Percentiles rank a stretch among this genome's conserved stretches.
Conservation (phyloP, 345 rosid genomes). For the Pugionium cornutum region DNA sequence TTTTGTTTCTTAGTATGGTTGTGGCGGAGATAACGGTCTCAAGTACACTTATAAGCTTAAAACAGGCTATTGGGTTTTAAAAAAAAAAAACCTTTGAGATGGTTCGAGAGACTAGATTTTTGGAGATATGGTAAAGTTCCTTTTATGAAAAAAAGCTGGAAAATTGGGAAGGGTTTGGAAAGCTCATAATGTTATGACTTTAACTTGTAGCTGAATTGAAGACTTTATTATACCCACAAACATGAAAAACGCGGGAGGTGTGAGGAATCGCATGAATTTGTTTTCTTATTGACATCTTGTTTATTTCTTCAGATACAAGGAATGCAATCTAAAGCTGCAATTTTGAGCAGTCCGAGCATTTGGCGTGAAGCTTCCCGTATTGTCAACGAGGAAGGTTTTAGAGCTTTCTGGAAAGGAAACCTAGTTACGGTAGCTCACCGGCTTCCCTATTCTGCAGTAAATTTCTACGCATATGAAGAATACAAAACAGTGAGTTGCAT, state of each 20-base stretch:
- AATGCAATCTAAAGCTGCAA: slow-evolving; percentile 74
- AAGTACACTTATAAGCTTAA: not conserved
- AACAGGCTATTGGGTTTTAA: slow-evolving; percentile 5
- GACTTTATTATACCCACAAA: not conserved
- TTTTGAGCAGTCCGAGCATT: slow-evolving; percentile 69
- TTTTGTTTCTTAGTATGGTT: not conserved
- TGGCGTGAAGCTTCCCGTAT: slow-evolving; percentile 92
- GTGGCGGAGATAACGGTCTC: not conserved
- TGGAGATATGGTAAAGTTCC: not conserved
- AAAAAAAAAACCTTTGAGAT: not conserved
- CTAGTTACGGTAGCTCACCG: slow-evolving; percentile 93
- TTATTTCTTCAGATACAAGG: slow-evolving; percentile 67
- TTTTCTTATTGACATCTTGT: slow-evolving; percentile 10
- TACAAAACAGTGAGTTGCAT: slow-evolving; percentile 51
- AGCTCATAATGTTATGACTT: not conserved
- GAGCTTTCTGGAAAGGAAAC: slow-evolving; percentile 98
- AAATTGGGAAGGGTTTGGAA: slow-evolving; percentile 5
- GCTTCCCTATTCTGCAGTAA: slow-evolving; percentile 85
- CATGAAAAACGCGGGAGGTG: slow-evolving; percentile 12
- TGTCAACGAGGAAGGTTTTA: slow-evolving; percentile 80
- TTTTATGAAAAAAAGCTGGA: not conserved
- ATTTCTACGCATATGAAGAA: slow-evolving; percentile 79
- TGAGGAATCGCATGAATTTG: slow-evolving; percentile 11
- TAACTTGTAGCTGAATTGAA: slow-evolving; percentile 2
- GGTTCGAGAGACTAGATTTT: not conserved